Conservation (phyloP, 2,329 filamentous ascomycete species). For the Thyridium curvatum region DNA sequence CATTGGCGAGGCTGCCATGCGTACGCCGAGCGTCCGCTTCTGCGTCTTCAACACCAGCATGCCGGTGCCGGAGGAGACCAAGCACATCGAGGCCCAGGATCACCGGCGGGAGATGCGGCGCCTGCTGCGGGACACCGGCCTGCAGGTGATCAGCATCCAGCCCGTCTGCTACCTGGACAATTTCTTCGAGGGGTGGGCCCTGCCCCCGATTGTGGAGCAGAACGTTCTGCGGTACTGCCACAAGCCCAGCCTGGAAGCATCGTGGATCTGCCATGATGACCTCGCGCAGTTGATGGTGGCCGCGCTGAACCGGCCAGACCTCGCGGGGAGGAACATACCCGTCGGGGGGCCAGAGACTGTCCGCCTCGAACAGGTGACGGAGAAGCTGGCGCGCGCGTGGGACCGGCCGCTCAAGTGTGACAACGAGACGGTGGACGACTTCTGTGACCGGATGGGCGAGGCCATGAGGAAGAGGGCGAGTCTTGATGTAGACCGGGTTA, state of each 20-base stretch:
- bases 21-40: conserved; percentile 39
- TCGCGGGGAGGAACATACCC: conserved; percentile 24
- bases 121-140: conserved; percentile 18
- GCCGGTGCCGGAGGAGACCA: conserved; percentile 15
- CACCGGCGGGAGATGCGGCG: conserved; percentile 23
- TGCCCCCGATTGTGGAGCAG: conserved; percentile 23
- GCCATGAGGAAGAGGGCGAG: conserved; percentile 24
- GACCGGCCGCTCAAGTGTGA: conserved; percentile 20
- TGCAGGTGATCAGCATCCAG: conserved; percentile 25
- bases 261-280: conserved; percentile 32
- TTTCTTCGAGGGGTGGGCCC: conserved; percentile 29
- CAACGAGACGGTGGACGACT: conserved; percentile 24
- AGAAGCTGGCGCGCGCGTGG: conserved; percentile 24
- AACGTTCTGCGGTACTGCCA: conserved; percentile 30
- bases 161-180: conserved; percentile 31
- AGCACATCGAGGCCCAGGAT: conserved; percentile 15
- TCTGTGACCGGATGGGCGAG: conserved; percentile 18
- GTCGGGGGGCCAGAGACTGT: conserved; percentile 28
- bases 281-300: conserved; percentile 29
- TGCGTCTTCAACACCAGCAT: conserved; percentile 19
- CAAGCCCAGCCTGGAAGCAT: conserved; percentile 25
- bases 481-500: conserved; percentile 24
- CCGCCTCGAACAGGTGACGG: conserved; percentile 20
- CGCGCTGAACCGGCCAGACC: conserved; percentile 20
- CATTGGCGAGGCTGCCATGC: conserved; percentile 49